A percentile compares a stretch with the other conserved stretches of the same genome.
These are phyloP conservation scores for Coniochaeta sp. DNA, from an alignment of 2,329 filamentous ascomycete genomes.

Conservation along the genomic window DNA sequence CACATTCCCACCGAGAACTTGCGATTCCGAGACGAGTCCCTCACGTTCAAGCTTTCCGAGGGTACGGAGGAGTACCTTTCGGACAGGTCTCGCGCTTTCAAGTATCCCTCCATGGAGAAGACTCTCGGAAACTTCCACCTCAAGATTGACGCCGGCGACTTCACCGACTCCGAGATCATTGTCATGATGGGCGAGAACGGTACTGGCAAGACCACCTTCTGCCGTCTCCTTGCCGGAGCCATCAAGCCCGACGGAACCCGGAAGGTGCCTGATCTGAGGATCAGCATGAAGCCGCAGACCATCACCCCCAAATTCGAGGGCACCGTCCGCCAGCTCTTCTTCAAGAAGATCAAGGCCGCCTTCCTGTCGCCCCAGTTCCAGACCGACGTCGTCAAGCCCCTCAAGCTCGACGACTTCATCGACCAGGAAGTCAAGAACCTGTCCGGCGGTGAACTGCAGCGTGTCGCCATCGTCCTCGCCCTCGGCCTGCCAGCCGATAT, in stretches of 20 bases:
- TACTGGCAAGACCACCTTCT: conserved; percentile 98
- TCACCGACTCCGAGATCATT: conserved; percentile 97
- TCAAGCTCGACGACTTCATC: conserved; percentile 98
- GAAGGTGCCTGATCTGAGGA: conserved; percentile 86
- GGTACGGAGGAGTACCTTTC: conserved; percentile 79
- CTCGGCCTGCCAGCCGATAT: conserved; percentile 94
- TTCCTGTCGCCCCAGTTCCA: conserved; percentile 98
- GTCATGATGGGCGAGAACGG: conserved; percentile 99
- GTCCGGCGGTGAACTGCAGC: conserved; percentile 98
- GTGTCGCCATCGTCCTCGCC: conserved; percentile 96
- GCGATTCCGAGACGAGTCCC: conserved; percentile 93
- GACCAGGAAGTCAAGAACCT: conserved; percentile 99
- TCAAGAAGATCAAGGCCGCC: conserved; percentile 98
- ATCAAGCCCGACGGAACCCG: conserved; percentile 79
- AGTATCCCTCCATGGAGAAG: conserved; percentile 88
- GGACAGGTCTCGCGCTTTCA: conserved; percentile 79
- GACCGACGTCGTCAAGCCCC: conserved; percentile 98
- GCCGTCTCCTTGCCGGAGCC: conserved; percentile 86
- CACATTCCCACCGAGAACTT: conserved; percentile 98
- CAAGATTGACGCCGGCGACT: conserved; percentile 70
- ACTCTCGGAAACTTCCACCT: conserved; percentile 85
- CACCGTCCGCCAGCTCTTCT: conserved; percentile 94
- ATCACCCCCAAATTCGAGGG: conserved; percentile 98
- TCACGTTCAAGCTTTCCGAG: conserved; percentile 92
- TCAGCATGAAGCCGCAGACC: conserved; percentile 99